Percentiles rank a stretch among this genome's conserved stretches.
Evolutionary conservation across 2,329 filamentous ascomycete species (phyloP).

Genomic region (Purpureocillium takamizusanense): DNA sequence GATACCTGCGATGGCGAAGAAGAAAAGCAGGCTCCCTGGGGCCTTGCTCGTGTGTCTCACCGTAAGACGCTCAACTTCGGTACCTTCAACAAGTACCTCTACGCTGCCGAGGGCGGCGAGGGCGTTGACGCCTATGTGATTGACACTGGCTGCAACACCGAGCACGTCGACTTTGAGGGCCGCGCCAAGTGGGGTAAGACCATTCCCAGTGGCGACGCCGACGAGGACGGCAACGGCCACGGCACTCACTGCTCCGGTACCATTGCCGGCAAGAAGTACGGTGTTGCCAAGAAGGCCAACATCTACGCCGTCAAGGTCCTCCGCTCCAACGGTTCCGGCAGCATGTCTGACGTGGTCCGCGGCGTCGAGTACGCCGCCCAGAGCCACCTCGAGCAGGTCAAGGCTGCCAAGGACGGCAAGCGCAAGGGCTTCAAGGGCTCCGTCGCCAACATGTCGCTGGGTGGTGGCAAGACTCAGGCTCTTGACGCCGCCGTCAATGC

Average conservation of each 20-base stretch:
- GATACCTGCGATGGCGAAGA: slow-evolving; percentile 45
- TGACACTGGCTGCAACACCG: slow-evolving; percentile 88
- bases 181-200: slow-evolving; percentile 97
- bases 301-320: slow-evolving; percentile 98
- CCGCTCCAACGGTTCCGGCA: slow-evolving; percentile 90
- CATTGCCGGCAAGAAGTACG: slow-evolving; percentile 95
- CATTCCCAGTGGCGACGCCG: slow-evolving; percentile 74
- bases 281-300: slow-evolving; percentile 97
- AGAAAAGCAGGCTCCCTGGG: slow-evolving; percentile 97
- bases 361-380: slow-evolving; percentile 92
- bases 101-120: slow-evolving; percentile 80
- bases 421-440: slow-evolving; percentile 98
- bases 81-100: slow-evolving; percentile 98
- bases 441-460: slow-evolving; percentile 98
- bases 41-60: slow-evolving; percentile 95
- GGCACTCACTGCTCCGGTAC: slow-evolving; percentile 99
- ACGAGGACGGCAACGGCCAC: slow-evolving; percentile 94
- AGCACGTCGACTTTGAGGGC: slow-evolving; percentile 95
- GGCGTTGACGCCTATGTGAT: slow-evolving; percentile 98
- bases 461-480: slow-evolving; percentile 89
- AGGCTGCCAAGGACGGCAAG: slow-evolving; percentile 76
- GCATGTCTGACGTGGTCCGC: slow-evolving; percentile 98
- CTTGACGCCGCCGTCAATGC: slow-evolving; percentile 91
- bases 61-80: slow-evolving; percentile 78
- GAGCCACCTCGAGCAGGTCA: slow-evolving; percentile 66